Conservation (phyloP, 331 rosid species). For the Malus hybrid region DNA sequence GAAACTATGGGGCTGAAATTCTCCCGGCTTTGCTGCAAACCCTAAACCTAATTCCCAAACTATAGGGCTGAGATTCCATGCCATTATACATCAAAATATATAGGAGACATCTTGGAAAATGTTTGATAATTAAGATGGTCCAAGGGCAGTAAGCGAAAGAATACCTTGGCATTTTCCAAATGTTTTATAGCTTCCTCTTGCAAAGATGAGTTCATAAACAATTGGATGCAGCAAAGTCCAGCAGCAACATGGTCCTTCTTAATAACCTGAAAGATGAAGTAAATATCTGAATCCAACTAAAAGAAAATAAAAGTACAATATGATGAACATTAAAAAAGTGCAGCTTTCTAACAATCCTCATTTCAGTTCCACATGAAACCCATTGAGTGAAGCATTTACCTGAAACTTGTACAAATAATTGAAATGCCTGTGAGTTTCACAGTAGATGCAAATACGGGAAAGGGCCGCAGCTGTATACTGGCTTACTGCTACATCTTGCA, state of each 20-base stretch:
- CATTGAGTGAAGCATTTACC: constrained; percentile 30
- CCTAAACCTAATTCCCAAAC: neutral
- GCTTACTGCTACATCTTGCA: constrained; percentile 43
- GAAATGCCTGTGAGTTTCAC: constrained; percentile 88
- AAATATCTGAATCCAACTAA: neutral
- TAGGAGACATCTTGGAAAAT: neutral
- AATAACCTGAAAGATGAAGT: constrained; percentile 53
- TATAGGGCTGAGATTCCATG: neutral
- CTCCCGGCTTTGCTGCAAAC: neutral
- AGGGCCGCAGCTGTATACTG: constrained; percentile 66
- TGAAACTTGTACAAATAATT: constrained; percentile 80
- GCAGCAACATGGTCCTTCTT: constrained; percentile 92
- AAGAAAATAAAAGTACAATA: neutral
- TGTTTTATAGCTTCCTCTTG: constrained; percentile 94
- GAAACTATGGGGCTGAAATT: neutral
- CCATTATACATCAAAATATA: neutral
- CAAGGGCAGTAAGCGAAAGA: neutral
- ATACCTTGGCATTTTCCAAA: constrained; percentile 94
- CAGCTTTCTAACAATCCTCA: neutral
- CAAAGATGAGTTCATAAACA: constrained; percentile 76
- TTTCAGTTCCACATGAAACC: neutral
- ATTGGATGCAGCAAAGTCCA: constrained; percentile 96
- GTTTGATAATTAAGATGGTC: neutral
- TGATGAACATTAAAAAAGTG: neutral
- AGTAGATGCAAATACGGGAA: constrained; percentile 74